Percentiles rank a stretch among this genome's conserved stretches.
These are phyloP conservation scores for Ophiostoma ulmi DNA, from an alignment of 2,329 filamentous ascomycete genomes.

Conservation along the genomic window DNA sequence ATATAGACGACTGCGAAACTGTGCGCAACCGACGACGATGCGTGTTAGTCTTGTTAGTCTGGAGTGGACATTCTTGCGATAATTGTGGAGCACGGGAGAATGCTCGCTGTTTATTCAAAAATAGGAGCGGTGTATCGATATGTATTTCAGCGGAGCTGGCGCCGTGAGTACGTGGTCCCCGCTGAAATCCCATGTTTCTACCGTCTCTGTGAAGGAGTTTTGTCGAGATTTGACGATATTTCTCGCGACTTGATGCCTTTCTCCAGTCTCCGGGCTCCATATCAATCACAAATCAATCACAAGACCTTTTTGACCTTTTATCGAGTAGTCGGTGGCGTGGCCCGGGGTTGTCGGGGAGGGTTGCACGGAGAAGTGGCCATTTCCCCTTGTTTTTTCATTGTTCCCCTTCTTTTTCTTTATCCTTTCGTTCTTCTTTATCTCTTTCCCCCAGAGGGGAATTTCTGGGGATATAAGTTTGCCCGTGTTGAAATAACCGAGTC, in stretches of 20 bases:
- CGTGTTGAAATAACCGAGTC: neutral
- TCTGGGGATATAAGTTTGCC: neutral
- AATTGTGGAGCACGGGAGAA: constrained; percentile 3
- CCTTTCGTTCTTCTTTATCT: neutral
- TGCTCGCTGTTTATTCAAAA: constrained; percentile 4
- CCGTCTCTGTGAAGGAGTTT: neutral
- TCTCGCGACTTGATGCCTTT: neutral
- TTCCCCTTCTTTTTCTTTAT: neutral
- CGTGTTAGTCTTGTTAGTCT: neutral
- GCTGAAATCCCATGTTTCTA: neutral
- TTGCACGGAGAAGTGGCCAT: neutral
- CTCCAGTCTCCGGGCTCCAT: constrained; percentile 12
- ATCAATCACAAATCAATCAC: constrained; percentile 10
- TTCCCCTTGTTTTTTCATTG: neutral
- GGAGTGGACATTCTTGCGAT: neutral
- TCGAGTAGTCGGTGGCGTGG: neutral
- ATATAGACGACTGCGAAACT: neutral
- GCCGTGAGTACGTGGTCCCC: neutral
- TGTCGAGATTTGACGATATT: neutral
- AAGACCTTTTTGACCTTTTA: neutral
- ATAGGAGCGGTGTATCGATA: neutral
- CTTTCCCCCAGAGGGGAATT: neutral
- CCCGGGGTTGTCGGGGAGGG: neutral
- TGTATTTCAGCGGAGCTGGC: neutral
- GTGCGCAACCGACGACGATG: neutral